Evolutionary conservation across 1,284 basidiomycete species (phyloP).

Genomic region (Trichosporon asahii): DNA sequence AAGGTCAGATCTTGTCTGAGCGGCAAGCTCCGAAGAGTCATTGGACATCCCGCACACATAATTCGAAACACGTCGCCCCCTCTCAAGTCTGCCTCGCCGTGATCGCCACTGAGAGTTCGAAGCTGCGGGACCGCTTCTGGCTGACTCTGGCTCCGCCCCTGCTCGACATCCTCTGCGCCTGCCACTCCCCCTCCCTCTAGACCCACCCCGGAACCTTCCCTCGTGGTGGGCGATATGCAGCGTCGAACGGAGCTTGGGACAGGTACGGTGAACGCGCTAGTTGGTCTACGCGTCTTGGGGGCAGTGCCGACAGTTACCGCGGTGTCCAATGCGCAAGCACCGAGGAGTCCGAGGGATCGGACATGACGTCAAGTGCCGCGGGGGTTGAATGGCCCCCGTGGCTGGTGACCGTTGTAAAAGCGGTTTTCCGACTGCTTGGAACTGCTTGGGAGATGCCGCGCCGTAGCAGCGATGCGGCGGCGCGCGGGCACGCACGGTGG

Average conservation of each 20-base stretch:
- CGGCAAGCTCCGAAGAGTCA: neutral
- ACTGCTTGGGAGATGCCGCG: too few species aligned
- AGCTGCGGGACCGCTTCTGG: neutral
- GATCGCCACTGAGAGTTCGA: neutral
- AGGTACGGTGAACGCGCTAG: neutral
- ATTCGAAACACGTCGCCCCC: neutral
- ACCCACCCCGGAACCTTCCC: neutral
- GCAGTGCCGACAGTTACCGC: neutral
- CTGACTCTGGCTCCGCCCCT: too few species aligned
- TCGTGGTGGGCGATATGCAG: neutral
- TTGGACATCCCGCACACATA: neutral
- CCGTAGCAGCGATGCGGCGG: neutral
- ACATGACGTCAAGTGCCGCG: neutral
- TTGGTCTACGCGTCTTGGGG: neutral
- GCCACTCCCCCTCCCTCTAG: neutral
- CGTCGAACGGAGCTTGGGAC: neutral
- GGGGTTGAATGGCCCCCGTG: too few species aligned
- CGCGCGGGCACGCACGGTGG: too few species aligned
- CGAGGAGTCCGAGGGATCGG: neutral
- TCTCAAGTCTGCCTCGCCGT: too few species aligned
- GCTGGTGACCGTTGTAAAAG: too few species aligned
- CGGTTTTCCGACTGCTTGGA: too few species aligned
- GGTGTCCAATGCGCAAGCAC: neutral
- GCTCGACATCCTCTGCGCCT: too few species aligned
- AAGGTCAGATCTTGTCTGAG: neutral